These are phyloP conservation scores for Extremus antarcticus DNA, from an alignment of 495 filamentous ascomycete genomes.

Conservation along the genomic window DNA sequence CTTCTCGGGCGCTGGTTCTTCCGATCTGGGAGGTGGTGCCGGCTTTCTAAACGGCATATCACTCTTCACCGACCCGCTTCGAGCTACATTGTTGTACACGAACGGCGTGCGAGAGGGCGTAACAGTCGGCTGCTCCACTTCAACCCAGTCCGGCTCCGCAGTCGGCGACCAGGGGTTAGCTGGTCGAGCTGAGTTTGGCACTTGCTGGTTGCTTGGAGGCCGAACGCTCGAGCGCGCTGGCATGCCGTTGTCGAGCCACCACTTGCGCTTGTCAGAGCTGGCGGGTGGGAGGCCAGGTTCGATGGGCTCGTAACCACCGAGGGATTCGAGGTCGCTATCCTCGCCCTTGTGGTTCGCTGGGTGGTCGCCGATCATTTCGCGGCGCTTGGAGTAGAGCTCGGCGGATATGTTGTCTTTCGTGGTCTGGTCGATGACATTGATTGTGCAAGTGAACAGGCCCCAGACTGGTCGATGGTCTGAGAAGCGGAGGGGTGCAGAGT, in stretches of 20 bases:
- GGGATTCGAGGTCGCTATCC: constrained; percentile 62
- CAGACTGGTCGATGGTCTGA: constrained; percentile 94
- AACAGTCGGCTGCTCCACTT: constrained; percentile 29
- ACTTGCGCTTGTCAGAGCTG: constrained; percentile 79
- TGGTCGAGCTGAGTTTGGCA: constrained; percentile 60
- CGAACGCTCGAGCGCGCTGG: constrained; percentile 61
- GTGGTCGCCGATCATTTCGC: constrained; percentile 42
- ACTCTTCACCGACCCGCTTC: background rate
- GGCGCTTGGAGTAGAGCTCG: constrained; percentile 59
- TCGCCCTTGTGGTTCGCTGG: constrained; percentile 33
- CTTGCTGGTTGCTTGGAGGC: constrained; percentile 47
- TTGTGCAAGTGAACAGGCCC: constrained; percentile 71
- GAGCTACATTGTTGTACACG: constrained; percentile 10
- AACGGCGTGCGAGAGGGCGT: constrained; percentile 10
- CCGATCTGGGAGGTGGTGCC: background rate
- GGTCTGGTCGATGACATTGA: constrained; percentile 65
- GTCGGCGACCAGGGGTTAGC: constrained; percentile 70
- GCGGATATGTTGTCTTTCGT: constrained; percentile 58
- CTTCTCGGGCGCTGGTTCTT: constrained; percentile 2
- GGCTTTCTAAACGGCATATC: background rate
- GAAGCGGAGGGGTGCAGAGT: constrained; percentile 64
- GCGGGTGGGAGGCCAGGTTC: constrained; percentile 75
- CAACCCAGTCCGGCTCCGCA: constrained; percentile 69
- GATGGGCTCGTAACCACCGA: constrained; percentile 61
- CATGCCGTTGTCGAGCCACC: constrained; percentile 85